Conservation (phyloP, 2,329 filamentous ascomycete species). For the Ophiostoma populinum region DNA sequence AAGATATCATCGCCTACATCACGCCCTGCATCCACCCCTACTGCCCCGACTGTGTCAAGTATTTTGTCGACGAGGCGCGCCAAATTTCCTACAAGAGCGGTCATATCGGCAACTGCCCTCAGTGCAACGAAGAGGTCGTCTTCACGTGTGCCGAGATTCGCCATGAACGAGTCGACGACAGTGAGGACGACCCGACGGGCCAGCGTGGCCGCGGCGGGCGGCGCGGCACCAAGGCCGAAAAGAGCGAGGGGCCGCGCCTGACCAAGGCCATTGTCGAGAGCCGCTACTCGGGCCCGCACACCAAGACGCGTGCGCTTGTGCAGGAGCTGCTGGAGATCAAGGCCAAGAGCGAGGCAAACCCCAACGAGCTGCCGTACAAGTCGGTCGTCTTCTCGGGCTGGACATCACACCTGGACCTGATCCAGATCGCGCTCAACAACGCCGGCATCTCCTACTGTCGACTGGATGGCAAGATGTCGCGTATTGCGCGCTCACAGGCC, state of each 20-base stretch:
- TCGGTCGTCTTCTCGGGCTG: constrained; percentile 93
- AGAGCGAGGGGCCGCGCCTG: too few species aligned
- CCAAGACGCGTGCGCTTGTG: constrained; percentile 73
- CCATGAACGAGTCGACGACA: constrained; percentile 36
- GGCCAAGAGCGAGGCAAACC: constrained; percentile 40
- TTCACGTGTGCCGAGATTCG: constrained; percentile 52
- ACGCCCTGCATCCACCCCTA: constrained; percentile 77
- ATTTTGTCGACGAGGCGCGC: constrained; percentile 36
- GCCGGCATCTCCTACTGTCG: constrained; percentile 53
- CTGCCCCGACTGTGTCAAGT: constrained; percentile 54
- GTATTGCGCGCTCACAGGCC: constrained; percentile 53
- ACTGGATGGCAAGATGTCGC: constrained; percentile 81
- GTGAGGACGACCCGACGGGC: constrained; percentile 38
- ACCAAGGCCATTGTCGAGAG: constrained; percentile 38
- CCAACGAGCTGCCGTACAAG: constrained; percentile 61
- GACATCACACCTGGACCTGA: constrained; percentile 87
- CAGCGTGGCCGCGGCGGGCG: constrained; percentile 12
- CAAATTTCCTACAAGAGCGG: constrained; percentile 24
- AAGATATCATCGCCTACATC: constrained; percentile 58
- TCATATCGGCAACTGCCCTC: constrained; percentile 39
- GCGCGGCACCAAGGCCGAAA: background rate
- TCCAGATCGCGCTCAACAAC: constrained; percentile 60
- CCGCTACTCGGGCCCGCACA: constrained; percentile 70
- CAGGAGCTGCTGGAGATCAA: constrained; percentile 52
- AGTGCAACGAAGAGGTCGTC: constrained; percentile 48